Evolutionary conservation across 179 eudicot species (phyloP).

Genomic region (Actinidia chinensis): DNA sequence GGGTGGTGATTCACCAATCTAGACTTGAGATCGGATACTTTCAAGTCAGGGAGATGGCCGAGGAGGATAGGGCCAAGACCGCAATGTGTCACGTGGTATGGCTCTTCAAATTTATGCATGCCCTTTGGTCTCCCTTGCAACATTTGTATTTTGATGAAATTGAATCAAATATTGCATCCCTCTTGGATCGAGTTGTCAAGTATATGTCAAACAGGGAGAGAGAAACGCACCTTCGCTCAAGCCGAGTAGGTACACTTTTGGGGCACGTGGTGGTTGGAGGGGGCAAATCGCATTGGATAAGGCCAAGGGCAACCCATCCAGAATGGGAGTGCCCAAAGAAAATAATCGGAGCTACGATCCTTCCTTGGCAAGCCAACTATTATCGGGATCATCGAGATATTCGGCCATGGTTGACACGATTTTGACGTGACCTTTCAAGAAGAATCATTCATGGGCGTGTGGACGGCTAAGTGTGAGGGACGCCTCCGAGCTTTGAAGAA

Average conservation of each 20-base stretch:
- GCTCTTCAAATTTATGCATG: background rate
- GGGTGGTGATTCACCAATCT: background rate
- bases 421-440: background rate
- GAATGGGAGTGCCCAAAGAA: background rate
- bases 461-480: no score
- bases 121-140: background rate
- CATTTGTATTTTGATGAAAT: background rate
- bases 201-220: background rate
- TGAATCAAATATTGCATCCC: background rate
- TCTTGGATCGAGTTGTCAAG: background rate
- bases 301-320: background rate
- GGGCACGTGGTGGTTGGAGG: background rate
- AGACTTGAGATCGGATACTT: background rate
- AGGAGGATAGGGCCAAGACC: background rate
- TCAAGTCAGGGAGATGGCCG: background rate
- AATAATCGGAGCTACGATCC: background rate
- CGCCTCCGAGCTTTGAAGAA: background rate
- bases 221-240: background rate
- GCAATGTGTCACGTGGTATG: background rate
- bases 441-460: background rate
- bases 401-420: background rate
- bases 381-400: background rate
- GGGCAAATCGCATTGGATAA: background rate
- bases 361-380: background rate
- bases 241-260: background rate